Percentiles rank a stretch among this genome's conserved stretches.
Evolutionary conservation across 257 asterid species (phyloP).

Genomic region (Leonotis leonurus): DNA sequence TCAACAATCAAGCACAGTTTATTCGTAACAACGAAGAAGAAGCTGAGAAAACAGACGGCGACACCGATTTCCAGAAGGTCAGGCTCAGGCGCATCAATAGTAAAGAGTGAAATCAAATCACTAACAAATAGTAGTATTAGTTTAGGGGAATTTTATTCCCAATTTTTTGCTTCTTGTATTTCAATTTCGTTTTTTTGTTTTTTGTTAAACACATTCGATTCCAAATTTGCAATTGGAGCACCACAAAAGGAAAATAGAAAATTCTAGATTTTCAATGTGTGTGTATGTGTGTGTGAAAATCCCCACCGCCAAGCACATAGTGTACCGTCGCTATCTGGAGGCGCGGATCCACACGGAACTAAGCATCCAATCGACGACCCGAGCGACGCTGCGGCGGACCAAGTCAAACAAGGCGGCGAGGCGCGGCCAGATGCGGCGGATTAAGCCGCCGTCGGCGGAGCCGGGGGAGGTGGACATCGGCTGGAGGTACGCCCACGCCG

Average conservation of each 20-base stretch:
- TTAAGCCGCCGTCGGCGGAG: conserved; percentile 29
- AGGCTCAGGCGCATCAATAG: conserved; percentile 27
- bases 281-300: neutral
- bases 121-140: neutral
- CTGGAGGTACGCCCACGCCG: conserved; percentile 95
- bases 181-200: neutral
- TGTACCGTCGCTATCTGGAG: conserved; percentile 33
- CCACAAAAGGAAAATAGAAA: conserved; percentile 22
- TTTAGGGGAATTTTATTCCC: neutral
- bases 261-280: neutral
- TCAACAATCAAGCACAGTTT: conserved; percentile 30
- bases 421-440: conserved; percentile 32
- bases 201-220: neutral
- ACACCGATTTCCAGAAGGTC: conserved; percentile 15
- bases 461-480: conserved; percentile 71
- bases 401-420: conserved; percentile 30
- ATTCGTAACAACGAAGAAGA: conserved; percentile 24
- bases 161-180: neutral
- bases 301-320: neutral
- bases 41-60: conserved; percentile 4
- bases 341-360: conserved; percentile 32
- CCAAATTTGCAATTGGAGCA: conserved; percentile 5
- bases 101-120: neutral
- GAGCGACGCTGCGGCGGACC: conserved; percentile 25
- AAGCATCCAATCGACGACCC: conserved; percentile 41